These are phyloP conservation scores for Lentinula aciculospora DNA, from an alignment of 768 basidiomycete species.

Conservation along the genomic window DNA sequence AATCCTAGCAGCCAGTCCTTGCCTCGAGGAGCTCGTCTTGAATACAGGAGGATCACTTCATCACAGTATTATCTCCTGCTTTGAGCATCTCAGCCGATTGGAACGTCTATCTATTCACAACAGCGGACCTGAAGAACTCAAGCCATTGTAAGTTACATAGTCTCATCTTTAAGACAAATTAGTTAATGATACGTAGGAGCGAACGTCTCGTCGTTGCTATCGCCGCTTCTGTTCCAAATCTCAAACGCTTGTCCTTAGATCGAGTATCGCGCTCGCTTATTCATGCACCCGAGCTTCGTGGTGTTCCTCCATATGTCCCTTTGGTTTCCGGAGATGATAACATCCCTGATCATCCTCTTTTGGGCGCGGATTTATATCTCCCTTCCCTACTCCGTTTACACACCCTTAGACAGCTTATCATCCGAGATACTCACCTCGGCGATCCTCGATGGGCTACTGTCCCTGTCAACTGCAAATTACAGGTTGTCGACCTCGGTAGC, in stretches of 20 bases:
- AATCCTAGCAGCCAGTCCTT: constrained; percentile 43
- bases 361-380: constrained; percentile 54
- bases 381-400: constrained; percentile 63
- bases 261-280: constrained; percentile 61
- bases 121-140: constrained; percentile 29
- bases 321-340: constrained; percentile 57
- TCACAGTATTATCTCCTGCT: constrained; percentile 42
- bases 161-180: constrained; percentile 10
- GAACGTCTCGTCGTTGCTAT: constrained; percentile 68
- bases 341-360: constrained; percentile 47
- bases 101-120: constrained; percentile 44
- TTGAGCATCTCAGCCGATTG: constrained; percentile 37
- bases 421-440: constrained; percentile 70
- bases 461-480: constrained; percentile 44
- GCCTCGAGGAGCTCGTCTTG: constrained; percentile 43
- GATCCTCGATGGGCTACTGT: constrained; percentile 51
- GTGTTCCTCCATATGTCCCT: constrained; percentile 51
- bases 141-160: constrained; percentile 39
- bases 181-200: constrained; percentile 33
- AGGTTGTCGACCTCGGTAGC: constrained; percentile 53
- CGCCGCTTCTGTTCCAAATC: constrained; percentile 50
- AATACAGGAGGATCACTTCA: constrained; percentile 43
- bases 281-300: constrained; percentile 57
- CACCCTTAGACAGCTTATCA: constrained; percentile 52
- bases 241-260: constrained; percentile 53